phyloP scores from a whole-genome alignment of 1,139 yeast species.

The Yamadazyma triangularis region DNA sequence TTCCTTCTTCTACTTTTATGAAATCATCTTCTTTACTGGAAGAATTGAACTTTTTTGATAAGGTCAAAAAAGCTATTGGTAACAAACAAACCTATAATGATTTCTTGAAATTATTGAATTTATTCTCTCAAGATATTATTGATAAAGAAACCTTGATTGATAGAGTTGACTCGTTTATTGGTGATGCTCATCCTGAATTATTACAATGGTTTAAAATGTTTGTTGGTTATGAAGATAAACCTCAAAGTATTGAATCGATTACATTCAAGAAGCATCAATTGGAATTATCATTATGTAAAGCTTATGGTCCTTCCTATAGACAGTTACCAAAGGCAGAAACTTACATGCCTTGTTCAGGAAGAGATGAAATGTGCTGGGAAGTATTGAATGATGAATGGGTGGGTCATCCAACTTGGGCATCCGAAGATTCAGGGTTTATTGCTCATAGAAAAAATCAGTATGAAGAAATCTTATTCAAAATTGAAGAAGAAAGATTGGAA shows the following conservation, averaged over 20 bases:
- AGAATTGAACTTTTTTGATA: conserved; percentile 87
- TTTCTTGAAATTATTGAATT: conserved; percentile 78
- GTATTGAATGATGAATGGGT: conserved; percentile 98
- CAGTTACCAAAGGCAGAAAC: conserved; percentile 92
- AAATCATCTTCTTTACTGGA: conserved; percentile 65
- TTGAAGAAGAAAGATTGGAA: conserved; percentile 96
- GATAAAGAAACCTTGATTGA: conserved; percentile 80
- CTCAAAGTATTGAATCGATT: conserved; percentile 80
- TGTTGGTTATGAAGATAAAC: conserved; percentile 79
- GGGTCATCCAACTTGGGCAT: conserved; percentile 99
- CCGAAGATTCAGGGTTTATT: conserved; percentile 96
- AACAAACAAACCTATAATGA: conserved; percentile 89
- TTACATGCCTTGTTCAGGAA: conserved; percentile 95
- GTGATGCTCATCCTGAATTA: conserved; percentile 68
- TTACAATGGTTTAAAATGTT: conserved; percentile 88
- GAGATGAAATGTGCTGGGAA: conserved; percentile 99
- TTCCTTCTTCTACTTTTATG: conserved; percentile 54
- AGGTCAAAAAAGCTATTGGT: conserved; percentile 84
- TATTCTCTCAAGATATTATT: conserved; percentile 86
- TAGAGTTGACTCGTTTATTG: conserved; percentile 80
- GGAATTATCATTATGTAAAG: conserved; percentile 81
- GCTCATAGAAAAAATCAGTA: conserved; percentile 97
- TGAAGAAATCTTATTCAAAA: conserved; percentile 90
- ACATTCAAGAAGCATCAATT: conserved; percentile 85
- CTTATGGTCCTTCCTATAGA: conserved; percentile 91